These are phyloP conservation scores for Sugiyamaella xylanicola DNA, from an alignment of 1,139 yeast species.

Conservation along the genomic window DNA sequence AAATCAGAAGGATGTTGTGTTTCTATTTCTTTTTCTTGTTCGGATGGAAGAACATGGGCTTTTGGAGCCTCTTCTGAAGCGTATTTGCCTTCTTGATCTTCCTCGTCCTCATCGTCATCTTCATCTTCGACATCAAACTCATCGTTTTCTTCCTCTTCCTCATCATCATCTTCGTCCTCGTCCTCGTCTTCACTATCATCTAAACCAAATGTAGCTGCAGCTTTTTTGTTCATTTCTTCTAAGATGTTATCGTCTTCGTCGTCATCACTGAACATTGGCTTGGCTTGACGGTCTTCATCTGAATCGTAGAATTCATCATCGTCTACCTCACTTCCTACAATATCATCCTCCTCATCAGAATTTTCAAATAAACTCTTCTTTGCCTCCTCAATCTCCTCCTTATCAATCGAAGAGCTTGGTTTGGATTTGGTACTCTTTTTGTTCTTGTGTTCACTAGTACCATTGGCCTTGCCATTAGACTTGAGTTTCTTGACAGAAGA, in stretches of 20 bases:
- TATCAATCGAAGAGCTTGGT: conserved; percentile 50
- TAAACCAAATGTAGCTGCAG: conserved; percentile 80
- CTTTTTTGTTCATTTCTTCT: conserved; percentile 88
- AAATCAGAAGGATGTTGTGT: conserved; percentile 59
- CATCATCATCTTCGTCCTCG: conserved; percentile 75
- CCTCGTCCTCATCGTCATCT: conserved; percentile 33
- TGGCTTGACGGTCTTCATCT: conserved; percentile 56
- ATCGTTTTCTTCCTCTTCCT: conserved; percentile 34
- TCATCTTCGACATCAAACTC: conserved; percentile 29
- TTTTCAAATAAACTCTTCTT: conserved; percentile 80
- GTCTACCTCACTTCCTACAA: conserved; percentile 41
- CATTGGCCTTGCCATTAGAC: neutral
- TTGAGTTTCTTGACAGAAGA: conserved; percentile 30
- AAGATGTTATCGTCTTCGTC: conserved; percentile 76
- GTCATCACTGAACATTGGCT: conserved; percentile 86
- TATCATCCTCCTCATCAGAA: conserved; percentile 54
- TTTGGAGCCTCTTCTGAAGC: conserved; percentile 37
- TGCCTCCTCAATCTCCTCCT: conserved; percentile 68
- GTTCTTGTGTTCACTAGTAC: conserved; percentile 27
- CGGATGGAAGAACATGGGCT: conserved; percentile 52
- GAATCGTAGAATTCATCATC: conserved; percentile 62
- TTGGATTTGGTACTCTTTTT: conserved; percentile 37
- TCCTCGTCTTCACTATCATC: conserved; percentile 66
- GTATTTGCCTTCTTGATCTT: conserved; percentile 36
- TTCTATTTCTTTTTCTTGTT: conserved; percentile 65